Evolutionary conservation across 2,329 filamentous ascomycete species (phyloP), one percentile per base, ranked within the genome.

Genomic region (Fusarium sp.): DNA sequence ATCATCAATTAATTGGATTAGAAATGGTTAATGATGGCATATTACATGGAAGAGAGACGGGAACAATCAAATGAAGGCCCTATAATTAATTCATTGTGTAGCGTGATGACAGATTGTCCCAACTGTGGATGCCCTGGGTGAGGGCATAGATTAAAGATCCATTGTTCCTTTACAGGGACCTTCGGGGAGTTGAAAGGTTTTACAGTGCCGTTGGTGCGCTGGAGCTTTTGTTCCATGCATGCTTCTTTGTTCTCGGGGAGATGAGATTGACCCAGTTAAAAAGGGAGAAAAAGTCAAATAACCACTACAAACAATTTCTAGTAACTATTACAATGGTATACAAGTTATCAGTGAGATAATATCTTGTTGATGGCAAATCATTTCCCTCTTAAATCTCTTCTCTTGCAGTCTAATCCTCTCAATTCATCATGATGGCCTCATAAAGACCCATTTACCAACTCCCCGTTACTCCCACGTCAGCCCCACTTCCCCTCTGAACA

Each of bases 111-210:
- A 6, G 38, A 28, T 4, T 33, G 9, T 16, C 41, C 4, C n/a
- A 4, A 23, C 41, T 36, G 13, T n/a, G 18, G 45, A 18, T 38
- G 23, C 23, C 23, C 23, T 23, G 46, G 40, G 37, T 13, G 44
- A 64, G 13, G 40, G 38, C 30, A 59, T n/a, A 16, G 38, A 11
- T 45, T 28, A 41, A 34, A 34, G 4, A 23, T 23, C 23, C 23
- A 34, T 15, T 15, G 9, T 33, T 16, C 12, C n/a, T 16, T 18
- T 51, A 31, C 53, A 65, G 36, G 53, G 60, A 16, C 30, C 36
- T 47, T 62, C 67, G 67, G 67, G 67, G 67, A 70, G 67, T 67
- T 70, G 37, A 15, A 7, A 8, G 11, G 37, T 28, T 42, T 33
- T 41, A 34, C n/a, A 36, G 40, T 41, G 38, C 38, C 34, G 38